phyloP scores from a whole-genome alignment of 495 filamentous ascomycete genomes.

The Xylaria palmicola region DNA sequence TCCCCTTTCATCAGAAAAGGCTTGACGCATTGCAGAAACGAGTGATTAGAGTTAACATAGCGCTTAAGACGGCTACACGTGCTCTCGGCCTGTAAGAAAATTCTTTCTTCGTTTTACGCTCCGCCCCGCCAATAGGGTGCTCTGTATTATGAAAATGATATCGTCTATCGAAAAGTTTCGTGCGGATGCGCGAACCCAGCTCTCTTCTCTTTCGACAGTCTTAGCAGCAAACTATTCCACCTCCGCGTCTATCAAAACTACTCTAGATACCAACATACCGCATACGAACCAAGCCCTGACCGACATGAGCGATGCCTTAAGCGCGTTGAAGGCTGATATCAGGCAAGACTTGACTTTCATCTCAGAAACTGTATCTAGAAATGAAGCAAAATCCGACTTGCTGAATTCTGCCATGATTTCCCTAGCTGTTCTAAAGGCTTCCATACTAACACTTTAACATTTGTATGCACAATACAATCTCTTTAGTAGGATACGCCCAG shows the following conservation, averaged over 20 bases:
- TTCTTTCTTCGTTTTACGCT: neutral
- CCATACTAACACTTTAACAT: too few relatives aligned
- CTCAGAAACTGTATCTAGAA: neutral
- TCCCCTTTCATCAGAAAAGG: neutral
- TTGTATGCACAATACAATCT: too few relatives aligned
- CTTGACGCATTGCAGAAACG: conserved; percentile 1
- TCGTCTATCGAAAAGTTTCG: conserved; percentile 1
- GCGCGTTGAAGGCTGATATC: neutral
- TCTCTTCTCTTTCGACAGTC: neutral
- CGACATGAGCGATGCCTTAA: neutral
- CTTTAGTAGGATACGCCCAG: neutral
- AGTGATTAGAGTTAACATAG: conserved; percentile 1
- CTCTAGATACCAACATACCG: neutral
- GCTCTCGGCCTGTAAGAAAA: neutral
- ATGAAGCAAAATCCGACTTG: too few relatives aligned
- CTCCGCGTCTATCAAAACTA: neutral
- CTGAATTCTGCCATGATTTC: too few relatives aligned
- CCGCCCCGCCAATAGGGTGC: neutral
- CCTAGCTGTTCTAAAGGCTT: too few relatives aligned
- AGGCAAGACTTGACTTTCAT: neutral
- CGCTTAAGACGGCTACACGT: neutral
- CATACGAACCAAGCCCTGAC: neutral
- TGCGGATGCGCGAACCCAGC: neutral
- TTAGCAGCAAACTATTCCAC: neutral
- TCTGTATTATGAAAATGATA: neutral